Evolutionary conservation across 1,139 yeast genomes (phyloP), one percentile per base, ranked within the genome.

Genomic region (Meyerozyma athensensis): DNA sequence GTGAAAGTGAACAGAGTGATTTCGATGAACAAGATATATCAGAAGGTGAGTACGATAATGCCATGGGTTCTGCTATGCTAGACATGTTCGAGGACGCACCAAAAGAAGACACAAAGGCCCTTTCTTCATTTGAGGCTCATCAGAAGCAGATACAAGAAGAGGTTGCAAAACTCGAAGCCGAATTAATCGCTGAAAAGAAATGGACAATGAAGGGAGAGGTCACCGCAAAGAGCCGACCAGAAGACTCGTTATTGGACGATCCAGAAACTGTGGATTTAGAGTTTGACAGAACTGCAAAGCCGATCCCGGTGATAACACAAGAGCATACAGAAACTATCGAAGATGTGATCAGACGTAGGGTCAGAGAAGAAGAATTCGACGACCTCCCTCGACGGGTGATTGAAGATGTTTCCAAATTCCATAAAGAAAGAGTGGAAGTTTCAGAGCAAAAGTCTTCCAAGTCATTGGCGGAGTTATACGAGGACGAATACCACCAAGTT

Each of bases 141-240:
- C 97, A 90, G 58, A 68, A 71, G 39, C 79, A 77, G 42, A 71
- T 92, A 24, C 86, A 82, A 53, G 72, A 74, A 31, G 95, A 92
- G 59, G 92, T 92, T 44, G 76, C 75, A 28, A 72, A 76, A 49
- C 68, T 89, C 37, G 98, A 92, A 61, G 78, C 80, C 26, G 97
- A 90, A 55, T 81, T 94, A 20, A 81, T 92, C 19, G 92, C 89
- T 2, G 92, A 85, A 43, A 92, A 92, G 66, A 81, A 81, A 52
- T 92, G 98, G 98, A 81, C 95, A 7, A 74, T 90, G 74, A 84
- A 81, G 55, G 98, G 98, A 60, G 98, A 92, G 62, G 89, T 87
- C 2, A 74, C 77, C 37, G 86, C 90, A 1, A 77, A 73, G 45
- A 86, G 83, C 48, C 76, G 98, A 54, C 96, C 96, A 4, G 68